phyloP scores from a whole-genome alignment of 179 eudicot species.

The Pouteria campechiana region DNA sequence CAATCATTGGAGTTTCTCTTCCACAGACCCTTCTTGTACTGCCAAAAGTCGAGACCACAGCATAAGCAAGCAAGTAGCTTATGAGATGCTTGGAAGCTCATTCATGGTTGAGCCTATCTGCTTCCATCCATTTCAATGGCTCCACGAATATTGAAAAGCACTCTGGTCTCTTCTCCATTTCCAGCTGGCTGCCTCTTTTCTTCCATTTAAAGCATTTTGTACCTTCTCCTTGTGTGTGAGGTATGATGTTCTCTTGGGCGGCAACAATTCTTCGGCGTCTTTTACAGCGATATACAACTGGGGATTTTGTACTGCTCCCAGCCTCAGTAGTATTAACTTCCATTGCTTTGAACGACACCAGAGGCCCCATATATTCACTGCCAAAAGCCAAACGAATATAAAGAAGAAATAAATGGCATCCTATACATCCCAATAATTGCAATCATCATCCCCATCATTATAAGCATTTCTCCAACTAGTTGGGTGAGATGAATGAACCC shows the following conservation, averaged over 20 bases:
- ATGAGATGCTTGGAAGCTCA: not conserved
- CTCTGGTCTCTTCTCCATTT: constrained; percentile 15
- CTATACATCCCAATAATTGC: too few species aligned
- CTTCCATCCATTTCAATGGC: constrained; percentile 94
- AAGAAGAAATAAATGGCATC: too few species aligned
- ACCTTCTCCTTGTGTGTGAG: constrained; percentile 60
- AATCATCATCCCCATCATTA: too few species aligned
- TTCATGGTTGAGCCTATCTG: constrained; percentile 19
- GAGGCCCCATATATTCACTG: too few species aligned
- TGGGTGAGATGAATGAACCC: too few species aligned
- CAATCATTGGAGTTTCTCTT: constrained; percentile 62
- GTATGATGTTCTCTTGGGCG: constrained; percentile 51
- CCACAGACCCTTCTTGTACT: constrained; percentile 74
- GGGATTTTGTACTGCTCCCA: constrained; percentile 23
- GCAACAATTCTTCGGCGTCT: constrained; percentile 85
- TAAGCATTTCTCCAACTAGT: too few species aligned
- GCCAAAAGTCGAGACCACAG: constrained; percentile 5
- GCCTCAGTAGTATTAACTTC: constrained; percentile 12
- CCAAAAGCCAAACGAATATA: too few species aligned
- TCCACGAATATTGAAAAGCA: constrained; percentile 82
- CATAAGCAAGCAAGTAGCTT: not conserved
- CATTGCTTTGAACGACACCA: too few species aligned
- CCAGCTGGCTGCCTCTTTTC: constrained; percentile 23
- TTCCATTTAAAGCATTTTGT: constrained; percentile 47
- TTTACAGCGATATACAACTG: constrained; percentile 61